phyloP scores from a whole-genome alignment of 1,284 basidiomycete species.

The Trametes polyzona region DNA sequence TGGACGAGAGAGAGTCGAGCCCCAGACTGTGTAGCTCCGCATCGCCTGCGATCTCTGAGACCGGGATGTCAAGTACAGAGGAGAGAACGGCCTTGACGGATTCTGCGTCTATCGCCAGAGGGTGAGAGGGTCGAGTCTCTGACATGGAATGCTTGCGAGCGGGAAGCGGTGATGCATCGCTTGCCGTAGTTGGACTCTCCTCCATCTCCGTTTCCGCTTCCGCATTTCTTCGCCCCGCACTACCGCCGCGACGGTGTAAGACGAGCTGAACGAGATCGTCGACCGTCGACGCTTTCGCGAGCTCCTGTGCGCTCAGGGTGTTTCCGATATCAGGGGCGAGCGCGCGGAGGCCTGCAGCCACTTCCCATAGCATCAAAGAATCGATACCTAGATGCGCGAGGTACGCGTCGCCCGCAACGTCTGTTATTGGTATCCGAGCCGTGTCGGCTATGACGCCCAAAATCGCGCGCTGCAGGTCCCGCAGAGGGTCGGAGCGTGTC shows the following conservation, averaged over 20 bases:
- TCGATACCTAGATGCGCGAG: constrained; percentile 55
- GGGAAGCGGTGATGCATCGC: constrained; percentile 22
- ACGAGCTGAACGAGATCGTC: constrained; percentile 33
- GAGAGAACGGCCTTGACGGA: constrained; percentile 49
- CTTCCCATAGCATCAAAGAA: constrained; percentile 60
- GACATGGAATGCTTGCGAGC: too few species aligned
- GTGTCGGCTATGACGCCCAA: constrained; percentile 44
- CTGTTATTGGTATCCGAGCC: constrained; percentile 41
- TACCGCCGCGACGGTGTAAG: too few species aligned
- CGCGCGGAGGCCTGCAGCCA: constrained; percentile 43
- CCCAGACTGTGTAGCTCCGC: constrained; percentile 52
- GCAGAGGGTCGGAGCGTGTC: not conserved
- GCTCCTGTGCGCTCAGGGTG: constrained; percentile 35
- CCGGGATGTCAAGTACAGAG: constrained; percentile 49
- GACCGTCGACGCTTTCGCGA: constrained; percentile 44
- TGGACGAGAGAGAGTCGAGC: constrained; percentile 65
- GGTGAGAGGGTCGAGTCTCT: not conserved
- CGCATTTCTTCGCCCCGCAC: too few species aligned
- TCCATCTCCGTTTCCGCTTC: not conserved
- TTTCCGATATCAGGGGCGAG: constrained; percentile 36
- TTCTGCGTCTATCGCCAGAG: constrained; percentile 22
- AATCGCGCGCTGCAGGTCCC: not conserved
- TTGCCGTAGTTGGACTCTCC: constrained; percentile 9
- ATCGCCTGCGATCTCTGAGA: constrained; percentile 45
- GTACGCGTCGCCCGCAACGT: constrained; percentile 40